These are phyloP conservation scores for Nothophoma quercina DNA, from an alignment of 2,329 filamentous ascomycete genomes.

Conservation along the genomic window DNA sequence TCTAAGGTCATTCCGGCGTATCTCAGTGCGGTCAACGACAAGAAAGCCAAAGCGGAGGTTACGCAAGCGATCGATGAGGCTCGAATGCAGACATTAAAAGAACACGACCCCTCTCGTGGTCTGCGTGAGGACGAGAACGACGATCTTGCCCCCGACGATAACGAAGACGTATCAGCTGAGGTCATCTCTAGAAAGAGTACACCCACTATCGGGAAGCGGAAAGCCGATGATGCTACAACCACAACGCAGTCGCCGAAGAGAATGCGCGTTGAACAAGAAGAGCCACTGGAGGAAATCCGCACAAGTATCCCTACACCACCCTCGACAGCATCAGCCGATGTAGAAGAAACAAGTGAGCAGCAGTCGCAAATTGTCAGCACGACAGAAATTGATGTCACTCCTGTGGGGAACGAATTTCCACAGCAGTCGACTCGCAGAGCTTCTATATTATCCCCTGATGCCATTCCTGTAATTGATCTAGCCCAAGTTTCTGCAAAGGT, in stretches of 20 bases:
- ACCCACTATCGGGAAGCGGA: conserved; percentile 3
- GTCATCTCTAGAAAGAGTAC: not conserved
- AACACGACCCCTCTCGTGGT: conserved; percentile 1
- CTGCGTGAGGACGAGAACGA: not conserved
- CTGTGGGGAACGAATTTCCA: not conserved
- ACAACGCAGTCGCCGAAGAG: not conserved
- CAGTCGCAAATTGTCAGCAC: not conserved
- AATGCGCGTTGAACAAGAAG: conserved; percentile 1
- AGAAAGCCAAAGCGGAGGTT: not conserved
- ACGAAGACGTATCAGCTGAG: not conserved
- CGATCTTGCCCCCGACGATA: not conserved
- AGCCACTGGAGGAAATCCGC: not conserved
- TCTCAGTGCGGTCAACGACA: conserved; percentile 13
- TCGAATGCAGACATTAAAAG: conserved; percentile 4
- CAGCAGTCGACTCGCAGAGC: not conserved
- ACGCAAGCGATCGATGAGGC: conserved; percentile 9
- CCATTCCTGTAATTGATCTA: not conserved
- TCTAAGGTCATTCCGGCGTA: conserved; percentile 23
- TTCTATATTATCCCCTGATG: not conserved
- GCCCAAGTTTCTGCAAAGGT: not conserved
- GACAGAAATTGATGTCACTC: not conserved
- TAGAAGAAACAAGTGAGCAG: not conserved
- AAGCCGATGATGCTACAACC: not conserved
- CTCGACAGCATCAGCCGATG: not conserved
- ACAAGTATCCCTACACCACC: not conserved